Base-by-base conservation (phyloP, 176 grass and related monocot genomes). In the Pontederia paniculata region DNA sequence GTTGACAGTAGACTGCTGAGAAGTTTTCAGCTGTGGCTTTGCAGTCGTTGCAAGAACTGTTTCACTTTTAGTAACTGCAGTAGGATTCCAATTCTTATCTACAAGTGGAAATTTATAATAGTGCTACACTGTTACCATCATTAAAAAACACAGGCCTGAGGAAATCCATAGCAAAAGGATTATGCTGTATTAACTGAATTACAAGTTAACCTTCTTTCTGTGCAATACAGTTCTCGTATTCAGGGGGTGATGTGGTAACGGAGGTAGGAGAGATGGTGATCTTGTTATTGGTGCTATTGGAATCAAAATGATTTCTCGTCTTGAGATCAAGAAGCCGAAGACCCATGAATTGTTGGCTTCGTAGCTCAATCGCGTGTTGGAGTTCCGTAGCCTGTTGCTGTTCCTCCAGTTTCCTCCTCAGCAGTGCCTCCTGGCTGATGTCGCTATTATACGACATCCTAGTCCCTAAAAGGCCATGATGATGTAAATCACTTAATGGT, bases 381-480 rank as follows among this genome's bases (percentile, higher is more conserved):
- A 85, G 31, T 61, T 95, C 89, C 3, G 58, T 60, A 11, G 73
- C 81, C 23, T 80, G 83, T 43, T 88, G 83, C 68, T 78, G 80
- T 54, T 85, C 89, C 16, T 95, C 73, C 5, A 85, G 66, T 47
- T 85, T 89, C 66, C 81, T 95, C 52, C 73, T 77, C 62, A 89
- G 45, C 10, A 85, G 76, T 10, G 66, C 58, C 46, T 89, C 89
- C 16, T 74, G 89, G 54, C 31, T 70, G 31, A 52, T 62, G 25
- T 55, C 66, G 23, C 54, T 71, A 1, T 72, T 66, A 0, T 73
- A 62, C 60, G 81, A 65, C 76, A 85, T 77, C 17, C 81, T 81
- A 10, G 78, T 58, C 6, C 73, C 84, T 95, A 31, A 31, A 31
- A 31, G 1, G 2, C 25, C 25, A 5, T 1, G 25, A 31, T 31